These are phyloP conservation scores for Prunella vulgaris DNA, from an alignment of 257 asterid genomes.

Conservation along the genomic window DNA sequence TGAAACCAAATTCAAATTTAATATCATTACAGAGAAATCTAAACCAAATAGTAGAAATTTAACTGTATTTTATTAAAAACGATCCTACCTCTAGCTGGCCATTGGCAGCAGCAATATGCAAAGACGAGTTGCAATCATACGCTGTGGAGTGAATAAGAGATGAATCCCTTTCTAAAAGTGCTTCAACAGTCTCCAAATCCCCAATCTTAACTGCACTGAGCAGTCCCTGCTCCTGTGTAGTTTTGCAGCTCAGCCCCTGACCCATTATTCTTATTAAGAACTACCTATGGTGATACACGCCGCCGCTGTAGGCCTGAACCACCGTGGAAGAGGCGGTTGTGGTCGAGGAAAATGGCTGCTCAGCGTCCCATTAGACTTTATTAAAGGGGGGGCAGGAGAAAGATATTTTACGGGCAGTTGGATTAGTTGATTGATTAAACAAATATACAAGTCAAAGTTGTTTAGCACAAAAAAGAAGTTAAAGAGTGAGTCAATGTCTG, in stretches of 20 bases:
- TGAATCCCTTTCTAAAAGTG: constrained; percentile 39
- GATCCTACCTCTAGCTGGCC: constrained; percentile 79
- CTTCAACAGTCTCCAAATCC: constrained; percentile 53
- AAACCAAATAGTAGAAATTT: not conserved
- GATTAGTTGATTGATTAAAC: constrained; percentile 17
- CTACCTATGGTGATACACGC: not conserved
- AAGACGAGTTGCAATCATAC: constrained; percentile 63
- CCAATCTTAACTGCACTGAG: constrained; percentile 67
- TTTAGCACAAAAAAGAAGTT: not conserved
- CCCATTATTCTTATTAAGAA: constrained; percentile 45
- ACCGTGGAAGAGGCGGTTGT: constrained; percentile 33
- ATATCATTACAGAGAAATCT: not conserved
- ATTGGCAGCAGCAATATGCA: constrained; percentile 93
- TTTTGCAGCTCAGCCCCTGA: constrained; percentile 80
- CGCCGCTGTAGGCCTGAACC: too few relatives aligned
- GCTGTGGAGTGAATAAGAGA: constrained; percentile 41
- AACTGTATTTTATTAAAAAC: not conserved
- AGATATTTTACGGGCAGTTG: constrained; percentile 56
- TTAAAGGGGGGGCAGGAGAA: constrained; percentile 23
- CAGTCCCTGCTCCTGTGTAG: constrained; percentile 54
- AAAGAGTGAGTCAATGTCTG: constrained; percentile 1
- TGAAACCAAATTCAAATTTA: constrained; percentile 10
- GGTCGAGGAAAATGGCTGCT: constrained; percentile 7
- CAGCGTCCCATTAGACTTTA: not conserved
- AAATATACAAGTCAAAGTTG: not conserved